phyloP scores from a whole-genome alignment of 164 flowering plant species.

The Vitis vinifera region ASM3070453v1 NC_081818.1:1277501-1278000 shows the following conservation, averaged over 20 bases:
- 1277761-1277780: slow-evolving; percentile 22
- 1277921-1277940: slow-evolving; percentile 56
- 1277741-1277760: slow-evolving; percentile 59
- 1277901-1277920: slow-evolving; percentile 50
- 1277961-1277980: slow-evolving; percentile 25
- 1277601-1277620: slow-evolving; percentile 61
- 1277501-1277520: background rate
- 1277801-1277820: slow-evolving; percentile 41
- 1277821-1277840: slow-evolving; percentile 85
- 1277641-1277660: slow-evolving; percentile 78
- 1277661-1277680: slow-evolving; percentile 66
- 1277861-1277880: slow-evolving; percentile 58
- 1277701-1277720: slow-evolving; percentile 76
- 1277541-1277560: slow-evolving; percentile 70
- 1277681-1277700: slow-evolving; percentile 65
- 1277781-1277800: slow-evolving; percentile 59
- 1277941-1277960: slow-evolving; percentile 29
- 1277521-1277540: background rate
- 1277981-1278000: background rate
- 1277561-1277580: slow-evolving; percentile 67
- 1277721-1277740: slow-evolving; percentile 67
- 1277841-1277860: slow-evolving; percentile 67
- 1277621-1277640: slow-evolving; percentile 81
- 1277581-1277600: slow-evolving; percentile 72
- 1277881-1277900: slow-evolving; percentile 60